A percentile compares a stretch with the other conserved stretches of the same genome.
phyloP scores from a whole-genome alignment of 2,329 filamentous ascomycete genomes.

The Sporothrix mexicana region DNA sequence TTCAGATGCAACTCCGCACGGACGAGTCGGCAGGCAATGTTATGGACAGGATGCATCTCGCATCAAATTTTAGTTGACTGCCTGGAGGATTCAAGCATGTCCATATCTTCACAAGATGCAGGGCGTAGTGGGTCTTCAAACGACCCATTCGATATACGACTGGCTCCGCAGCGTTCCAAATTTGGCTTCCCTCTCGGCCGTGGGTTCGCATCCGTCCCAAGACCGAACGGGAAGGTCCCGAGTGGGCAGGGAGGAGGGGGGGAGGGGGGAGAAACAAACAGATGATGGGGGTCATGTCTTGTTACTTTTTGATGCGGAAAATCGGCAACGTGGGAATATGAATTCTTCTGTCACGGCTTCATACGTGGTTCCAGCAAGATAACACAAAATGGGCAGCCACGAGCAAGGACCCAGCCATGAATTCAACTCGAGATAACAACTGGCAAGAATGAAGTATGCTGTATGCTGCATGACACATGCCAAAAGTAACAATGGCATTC shows the following conservation, averaged over 20 bases:
- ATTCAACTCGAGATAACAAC: no score
- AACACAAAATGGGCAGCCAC: no score
- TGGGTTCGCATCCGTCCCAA: constrained; percentile 10
- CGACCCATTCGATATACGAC: not conserved
- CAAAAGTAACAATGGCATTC: not conserved
- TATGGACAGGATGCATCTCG: no score
- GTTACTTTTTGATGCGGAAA: no score
- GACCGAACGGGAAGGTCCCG: constrained; percentile 16
- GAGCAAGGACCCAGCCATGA: no score
- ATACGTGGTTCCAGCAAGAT: no score
- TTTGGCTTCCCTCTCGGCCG: constrained; percentile 19
- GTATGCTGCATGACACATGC: no score
- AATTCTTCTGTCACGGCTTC: no score
- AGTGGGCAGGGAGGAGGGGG: not conserved
- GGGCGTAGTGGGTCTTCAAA: not conserved
- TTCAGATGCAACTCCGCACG: not conserved
- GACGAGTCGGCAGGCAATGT: not conserved
- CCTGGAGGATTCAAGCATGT: not conserved
- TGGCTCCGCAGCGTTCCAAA: not conserved
- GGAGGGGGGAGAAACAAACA: not conserved
- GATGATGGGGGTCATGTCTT: not conserved
- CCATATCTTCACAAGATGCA: not conserved
- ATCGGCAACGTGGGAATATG: no score
- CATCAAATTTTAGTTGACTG: not conserved
- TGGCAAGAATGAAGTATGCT: no score